Base-by-base conservation (phyloP, 345 rosid species). In the Euclidium syriacum region DNA sequence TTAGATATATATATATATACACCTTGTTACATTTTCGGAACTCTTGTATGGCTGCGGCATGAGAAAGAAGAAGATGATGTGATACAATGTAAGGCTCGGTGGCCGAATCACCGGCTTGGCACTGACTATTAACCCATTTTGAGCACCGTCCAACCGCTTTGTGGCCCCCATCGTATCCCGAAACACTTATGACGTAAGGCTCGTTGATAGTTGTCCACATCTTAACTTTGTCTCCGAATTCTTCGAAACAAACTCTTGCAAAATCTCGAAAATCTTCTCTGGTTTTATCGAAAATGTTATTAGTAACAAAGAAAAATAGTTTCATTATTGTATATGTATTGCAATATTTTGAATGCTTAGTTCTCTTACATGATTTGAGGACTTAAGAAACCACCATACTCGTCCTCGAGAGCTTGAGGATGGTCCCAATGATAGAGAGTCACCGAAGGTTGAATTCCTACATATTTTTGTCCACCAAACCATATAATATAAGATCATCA, bases 401-500 rank as follows among this genome's bases (percentile, higher is more conserved):
- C 78, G 23, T 75, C 81, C 41, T 77, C 78, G 5, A 82, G 24
- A 25, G 75, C 48, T 57, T 70, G 81, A 39, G 82, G 86, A 38
- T 67, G 70, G 49, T 82, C 83, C 81, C 80, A 82, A 11, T 82
- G 84, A 12, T 74, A 82, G 14, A 79, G 52, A 26, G 83, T 81
- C 12, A 71, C 55, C 8, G 69, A 62, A 43, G 82, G 86, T 7
- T 72, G 42, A n/a, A 79, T 70, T 3, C 67, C 80, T 79, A 48
- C 25, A 42, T 11, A 40, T 19, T 25, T 34, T 33, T n/a, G 4
- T 39, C 20, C 20, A 15, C n/a, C 23, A 54, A 52, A 19, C 15
- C 14, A 30, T 11, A 38, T 50, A 17, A 35, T 63, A 40, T 64
- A 34, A 62, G 35, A 62, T 36, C 3, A 40, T 62, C 1, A n/a